Evolutionary conservation across 495 filamentous ascomycete species (phyloP), one percentile per base, ranked within the genome.

Genomic region (Astrothelium subdiscretum): DNA sequence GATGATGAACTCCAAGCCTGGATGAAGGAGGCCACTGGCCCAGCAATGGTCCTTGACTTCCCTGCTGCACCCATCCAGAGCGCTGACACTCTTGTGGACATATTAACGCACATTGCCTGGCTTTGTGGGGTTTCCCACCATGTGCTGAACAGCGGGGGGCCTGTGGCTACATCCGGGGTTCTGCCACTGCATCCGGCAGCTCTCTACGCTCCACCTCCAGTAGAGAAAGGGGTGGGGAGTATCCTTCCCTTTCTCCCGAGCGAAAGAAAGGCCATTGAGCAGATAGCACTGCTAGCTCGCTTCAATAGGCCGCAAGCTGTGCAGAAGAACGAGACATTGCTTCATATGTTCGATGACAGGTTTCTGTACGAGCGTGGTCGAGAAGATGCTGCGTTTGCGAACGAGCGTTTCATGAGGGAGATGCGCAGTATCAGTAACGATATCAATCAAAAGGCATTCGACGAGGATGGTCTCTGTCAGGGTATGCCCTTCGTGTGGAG

Each of bases 401-500:
- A 59, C 3, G 67, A 65, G 6, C 65, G 58, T 11, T 57, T 52
- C 40, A 64, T 48, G 59, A 57, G n/a, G 29, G 43, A 63, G 31
- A 71, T 74, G 66, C 44, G 67, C 38, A 43, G 12, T 11, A 68
- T 75, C 57, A 73, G 73, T 58, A 59, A 57, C 12, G 43, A 64
- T 31, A 64, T 75, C 26, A 63, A 60, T 26, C 59, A 58, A 2
- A 70, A 68, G 38, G 60, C 29, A 0, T 76, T 76, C 65, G 73
- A 73, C 65, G 57, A 51, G 32, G 58, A 70, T 3, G 74, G 74
- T 27, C 65, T 76, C 20, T 64, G 60, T 32, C 68, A 71, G 58
- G 74, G 73, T 11, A 76, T 76, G 74, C 74, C 74, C 40, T 75
- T 76, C 61, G 40, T 75, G 5, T 76, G 72, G 72, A 32, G 70